Evolutionary conservation across 2,329 filamentous ascomycete species (phyloP).

Genomic region (Cladophialophora carrionii): DNA sequence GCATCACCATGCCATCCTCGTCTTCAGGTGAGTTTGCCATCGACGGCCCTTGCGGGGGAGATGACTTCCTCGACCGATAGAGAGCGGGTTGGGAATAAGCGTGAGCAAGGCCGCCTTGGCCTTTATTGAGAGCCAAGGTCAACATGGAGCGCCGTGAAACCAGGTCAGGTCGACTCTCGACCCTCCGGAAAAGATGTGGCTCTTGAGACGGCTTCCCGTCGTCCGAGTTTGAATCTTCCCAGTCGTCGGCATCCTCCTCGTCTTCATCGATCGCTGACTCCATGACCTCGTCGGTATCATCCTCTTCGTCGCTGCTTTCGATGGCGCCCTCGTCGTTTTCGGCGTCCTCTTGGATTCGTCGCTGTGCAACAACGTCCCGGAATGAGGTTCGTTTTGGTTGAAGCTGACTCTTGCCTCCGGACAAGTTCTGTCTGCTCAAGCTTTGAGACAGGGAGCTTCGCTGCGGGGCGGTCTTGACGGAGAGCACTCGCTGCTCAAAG

Average conservation of each 20-base stretch:
- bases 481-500: constrained; percentile 62
- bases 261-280: constrained; percentile 80
- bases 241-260: constrained; percentile 59
- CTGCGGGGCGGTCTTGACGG: constrained; percentile 49
- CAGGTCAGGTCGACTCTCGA: constrained; percentile 83
- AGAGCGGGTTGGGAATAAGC: constrained; percentile 49
- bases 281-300: constrained; percentile 68
- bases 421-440: constrained; percentile 50
- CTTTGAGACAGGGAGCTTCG: constrained; percentile 45
- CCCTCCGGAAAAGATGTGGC: constrained; percentile 80
- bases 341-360: constrained; percentile 63
- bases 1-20: constrained; percentile 38
- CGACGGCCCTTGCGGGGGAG: constrained; percentile 57
- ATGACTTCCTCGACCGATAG: constrained; percentile 63
- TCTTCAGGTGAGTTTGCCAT: constrained; percentile 59
- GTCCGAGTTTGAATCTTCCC: constrained; percentile 72
- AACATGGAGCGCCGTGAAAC: constrained; percentile 85
- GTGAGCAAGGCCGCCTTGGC: constrained; percentile 24
- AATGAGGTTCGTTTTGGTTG: constrained; percentile 80
- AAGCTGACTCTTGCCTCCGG: constrained; percentile 39
- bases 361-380: constrained; percentile 71
- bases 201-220: constrained; percentile 81
- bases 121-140: constrained; percentile 75
- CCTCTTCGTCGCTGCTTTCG: constrained; percentile 62
- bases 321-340: constrained; percentile 62